Conservation (phyloP, 352 stramenopile species). For the Plasmopara viticola region DNA sequence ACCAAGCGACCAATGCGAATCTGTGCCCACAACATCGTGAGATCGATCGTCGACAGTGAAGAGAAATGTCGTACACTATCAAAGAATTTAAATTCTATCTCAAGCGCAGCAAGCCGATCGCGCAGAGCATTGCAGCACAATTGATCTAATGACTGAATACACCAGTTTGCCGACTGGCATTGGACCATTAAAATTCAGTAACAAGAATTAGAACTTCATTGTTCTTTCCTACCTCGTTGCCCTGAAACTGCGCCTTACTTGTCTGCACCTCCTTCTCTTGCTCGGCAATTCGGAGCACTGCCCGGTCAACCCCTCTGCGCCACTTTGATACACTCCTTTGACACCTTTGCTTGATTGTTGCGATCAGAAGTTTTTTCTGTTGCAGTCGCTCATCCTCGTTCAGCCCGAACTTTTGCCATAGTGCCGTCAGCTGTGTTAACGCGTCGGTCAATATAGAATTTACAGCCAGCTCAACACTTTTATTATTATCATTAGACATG, state of each 20-base stretch:
- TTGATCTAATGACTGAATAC: slow-evolving; percentile 10
- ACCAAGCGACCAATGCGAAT: too few relatives aligned
- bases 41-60: too few relatives aligned
- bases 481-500: too few relatives aligned
- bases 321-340: slow-evolving; percentile 8
- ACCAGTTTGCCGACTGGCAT: slow-evolving; percentile 16
- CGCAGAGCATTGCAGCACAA: slow-evolving; percentile 18
- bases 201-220: too few relatives aligned
- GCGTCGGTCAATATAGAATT: slow-evolving; percentile 3
- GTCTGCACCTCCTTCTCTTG: slow-evolving; percentile 33
- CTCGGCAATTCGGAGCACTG: slow-evolving; percentile 6
- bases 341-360: slow-evolving; percentile 19
- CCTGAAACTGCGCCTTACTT: slow-evolving; percentile 10
- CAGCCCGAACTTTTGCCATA: slow-evolving; percentile 34
- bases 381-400: slow-evolving; percentile 5
- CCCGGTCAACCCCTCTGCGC: slow-evolving; percentile 8
- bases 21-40: too few relatives aligned
- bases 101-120: slow-evolving; percentile 27
- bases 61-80: slow-evolving; percentile 21
- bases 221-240: too few relatives aligned
- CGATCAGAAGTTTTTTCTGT: slow-evolving; percentile 15
- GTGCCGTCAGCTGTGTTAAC: slow-evolving; percentile 17
- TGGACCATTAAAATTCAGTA: too few relatives aligned
- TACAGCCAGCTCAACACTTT: background rate
- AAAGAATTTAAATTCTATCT: slow-evolving; percentile 36